Evolutionary conservation across 192 early-diverging fungal species (phyloP).

Genomic region (Coemansia sp.): DNA sequence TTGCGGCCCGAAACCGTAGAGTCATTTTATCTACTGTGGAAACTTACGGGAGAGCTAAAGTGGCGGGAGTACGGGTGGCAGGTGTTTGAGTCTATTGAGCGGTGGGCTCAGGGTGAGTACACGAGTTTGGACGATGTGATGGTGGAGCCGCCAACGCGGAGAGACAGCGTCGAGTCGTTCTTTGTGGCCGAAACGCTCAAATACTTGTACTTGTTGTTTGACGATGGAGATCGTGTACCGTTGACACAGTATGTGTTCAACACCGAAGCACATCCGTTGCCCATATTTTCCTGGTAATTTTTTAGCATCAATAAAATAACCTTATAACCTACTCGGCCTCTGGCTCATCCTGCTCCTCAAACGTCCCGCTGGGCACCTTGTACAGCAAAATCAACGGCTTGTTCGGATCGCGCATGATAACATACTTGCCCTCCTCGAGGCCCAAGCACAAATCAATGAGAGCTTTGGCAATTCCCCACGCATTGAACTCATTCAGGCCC

Average conservation of each 20-base stretch:
- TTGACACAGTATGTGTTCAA: slow-evolving; percentile 88
- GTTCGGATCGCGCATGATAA: slow-evolving; percentile 95
- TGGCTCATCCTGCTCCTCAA: slow-evolving; percentile 53
- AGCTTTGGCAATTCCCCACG: slow-evolving; percentile 96
- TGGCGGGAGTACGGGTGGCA: slow-evolving; percentile 77
- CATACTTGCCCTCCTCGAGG: slow-evolving; percentile 91
- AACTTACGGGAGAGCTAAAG: slow-evolving; percentile 76
- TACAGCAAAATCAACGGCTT: slow-evolving; percentile 85
- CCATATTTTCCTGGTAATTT: slow-evolving; percentile 14
- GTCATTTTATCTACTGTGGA: slow-evolving; percentile 78
- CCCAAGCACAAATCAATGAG: slow-evolving; percentile 84
- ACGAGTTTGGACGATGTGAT: slow-evolving; percentile 47
- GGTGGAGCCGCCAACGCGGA: slow-evolving; percentile 20
- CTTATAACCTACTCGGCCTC: not conserved
- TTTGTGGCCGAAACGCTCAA: slow-evolving; percentile 94
- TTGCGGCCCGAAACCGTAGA: slow-evolving; percentile 90
- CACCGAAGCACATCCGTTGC: slow-evolving; percentile 90
- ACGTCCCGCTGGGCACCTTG: slow-evolving; percentile 68
- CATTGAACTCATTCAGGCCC: slow-evolving; percentile 78
- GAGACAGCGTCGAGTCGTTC: slow-evolving; percentile 63
- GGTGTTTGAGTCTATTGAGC: slow-evolving; percentile 82
- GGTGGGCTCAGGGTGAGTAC: slow-evolving; percentile 63
- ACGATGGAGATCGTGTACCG: slow-evolving; percentile 59
- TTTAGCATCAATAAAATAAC: not conserved
- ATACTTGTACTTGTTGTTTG: slow-evolving; percentile 87